Percentiles rank a stretch among this genome's conserved stretches.
Conservation (phyloP, 768 basidiomycete species). For the Cystobasidium onofrii region DNA sequence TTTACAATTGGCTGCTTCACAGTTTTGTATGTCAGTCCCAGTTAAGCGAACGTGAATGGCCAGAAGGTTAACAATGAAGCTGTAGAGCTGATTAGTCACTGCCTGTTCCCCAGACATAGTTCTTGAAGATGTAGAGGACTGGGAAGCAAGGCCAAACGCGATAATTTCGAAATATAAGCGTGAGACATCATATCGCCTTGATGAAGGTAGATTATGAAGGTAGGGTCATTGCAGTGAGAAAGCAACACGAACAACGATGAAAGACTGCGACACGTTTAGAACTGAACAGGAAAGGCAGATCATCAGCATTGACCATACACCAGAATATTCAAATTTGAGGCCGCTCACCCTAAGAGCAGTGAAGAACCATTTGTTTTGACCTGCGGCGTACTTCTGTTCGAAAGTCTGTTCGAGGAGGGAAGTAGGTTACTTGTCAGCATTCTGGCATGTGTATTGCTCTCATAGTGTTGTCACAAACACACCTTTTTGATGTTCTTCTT, state of each 20-base stretch:
- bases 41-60: no score
- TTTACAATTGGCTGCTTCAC: no score
- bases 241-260: background rate
- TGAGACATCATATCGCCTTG: no score
- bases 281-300: background rate
- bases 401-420: constrained; percentile 55
- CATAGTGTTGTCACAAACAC: background rate
- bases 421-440: background rate
- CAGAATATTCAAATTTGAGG: background rate
- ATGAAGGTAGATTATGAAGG: no score
- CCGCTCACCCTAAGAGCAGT: constrained; percentile 43
- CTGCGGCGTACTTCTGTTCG: constrained; percentile 84
- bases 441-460: background rate
- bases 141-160: no score
- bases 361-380: constrained; percentile 99
- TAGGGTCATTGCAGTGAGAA: background rate
- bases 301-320: background rate
- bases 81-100: no score
- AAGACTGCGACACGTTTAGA: background rate
- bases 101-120: no score
- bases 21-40: no score
- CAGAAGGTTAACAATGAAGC: no score
- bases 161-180: no score
- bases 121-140: no score
- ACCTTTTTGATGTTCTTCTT: constrained; percentile 35